Conservation (phyloP, 805 yeast species). For the Soucietia sequanensis region DNA sequence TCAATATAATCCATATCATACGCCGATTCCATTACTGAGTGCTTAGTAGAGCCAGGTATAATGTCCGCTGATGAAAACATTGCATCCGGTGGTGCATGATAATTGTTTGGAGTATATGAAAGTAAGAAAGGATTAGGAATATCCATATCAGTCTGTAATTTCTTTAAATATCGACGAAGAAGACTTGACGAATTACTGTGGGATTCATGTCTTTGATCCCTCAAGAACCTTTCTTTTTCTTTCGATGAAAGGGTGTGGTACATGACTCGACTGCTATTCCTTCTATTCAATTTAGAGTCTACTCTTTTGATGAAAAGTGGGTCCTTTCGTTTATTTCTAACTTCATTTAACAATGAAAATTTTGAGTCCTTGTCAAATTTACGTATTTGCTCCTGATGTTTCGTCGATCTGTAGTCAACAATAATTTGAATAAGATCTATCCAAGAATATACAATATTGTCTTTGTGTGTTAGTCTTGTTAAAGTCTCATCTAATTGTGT, state of each 20-base stretch:
- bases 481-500: constrained; percentile 10
- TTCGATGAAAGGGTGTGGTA: too few species aligned
- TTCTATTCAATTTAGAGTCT: too few species aligned
- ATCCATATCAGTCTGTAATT: constrained; percentile 20
- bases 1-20: constrained; percentile 34
- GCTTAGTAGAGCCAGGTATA: constrained; percentile 23
- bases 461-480: constrained; percentile 1
- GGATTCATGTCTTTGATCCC: too few species aligned
- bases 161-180: constrained; percentile 27
- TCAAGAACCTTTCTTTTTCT: too few species aligned
- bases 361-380: constrained; percentile 10
- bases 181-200: too few species aligned
- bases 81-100: constrained; percentile 7
- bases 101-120: constrained; percentile 22
- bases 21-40: constrained; percentile 18
- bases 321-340: constrained; percentile 7
- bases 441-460: constrained; percentile 2
- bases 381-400: constrained; percentile 16
- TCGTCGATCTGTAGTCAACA: constrained; percentile 11
- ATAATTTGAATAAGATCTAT: constrained; percentile 10
- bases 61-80: constrained; percentile 9
- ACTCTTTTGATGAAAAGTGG: constrained; percentile 6
- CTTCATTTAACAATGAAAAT: neutral
- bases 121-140: constrained; percentile 33
- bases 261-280: too few species aligned